Evolutionary conservation across 2,329 filamentous ascomycete species (phyloP).

Genomic region (Berkeleyomyces rouxiae): DNA sequence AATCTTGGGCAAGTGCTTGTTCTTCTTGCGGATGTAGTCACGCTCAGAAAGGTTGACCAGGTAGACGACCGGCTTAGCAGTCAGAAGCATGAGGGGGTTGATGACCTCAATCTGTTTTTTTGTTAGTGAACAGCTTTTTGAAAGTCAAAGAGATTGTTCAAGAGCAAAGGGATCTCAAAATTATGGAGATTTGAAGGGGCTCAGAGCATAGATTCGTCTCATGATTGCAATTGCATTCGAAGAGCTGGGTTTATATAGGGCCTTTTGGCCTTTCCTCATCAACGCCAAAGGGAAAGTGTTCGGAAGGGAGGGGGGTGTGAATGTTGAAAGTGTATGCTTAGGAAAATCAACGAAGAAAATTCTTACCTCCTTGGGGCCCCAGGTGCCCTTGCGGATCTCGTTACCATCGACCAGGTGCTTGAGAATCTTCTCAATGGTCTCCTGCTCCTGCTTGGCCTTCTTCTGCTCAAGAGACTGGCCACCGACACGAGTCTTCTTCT

Average conservation of each 20-base stretch:
- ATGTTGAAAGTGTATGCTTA: background rate
- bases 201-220: conserved; percentile 13
- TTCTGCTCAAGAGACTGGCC: conserved; percentile 96
- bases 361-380: conserved; percentile 88
- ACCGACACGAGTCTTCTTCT: conserved; percentile 88
- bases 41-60: conserved; percentile 93
- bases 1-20: conserved; percentile 91
- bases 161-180: background rate
- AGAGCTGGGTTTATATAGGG: conserved; percentile 90
- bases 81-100: conserved; percentile 87
- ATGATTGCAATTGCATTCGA: conserved; percentile 58
- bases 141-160: background rate
- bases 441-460: conserved; percentile 88
- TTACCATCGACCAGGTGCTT: conserved; percentile 73
- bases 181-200: conserved; percentile 22
- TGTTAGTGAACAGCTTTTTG: background rate
- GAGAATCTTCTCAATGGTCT: conserved; percentile 79
- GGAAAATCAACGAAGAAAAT: conserved; percentile 4
- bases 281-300: conserved; percentile 12
- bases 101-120: conserved; percentile 84
- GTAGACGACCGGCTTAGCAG: conserved; percentile 93
- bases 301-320: conserved; percentile 11
- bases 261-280: conserved; percentile 14
- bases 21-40: conserved; percentile 97
- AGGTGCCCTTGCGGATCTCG: conserved; percentile 80